Conservation (phyloP, 2,329 filamentous ascomycete species). For the Camillea tinctor region DNA sequence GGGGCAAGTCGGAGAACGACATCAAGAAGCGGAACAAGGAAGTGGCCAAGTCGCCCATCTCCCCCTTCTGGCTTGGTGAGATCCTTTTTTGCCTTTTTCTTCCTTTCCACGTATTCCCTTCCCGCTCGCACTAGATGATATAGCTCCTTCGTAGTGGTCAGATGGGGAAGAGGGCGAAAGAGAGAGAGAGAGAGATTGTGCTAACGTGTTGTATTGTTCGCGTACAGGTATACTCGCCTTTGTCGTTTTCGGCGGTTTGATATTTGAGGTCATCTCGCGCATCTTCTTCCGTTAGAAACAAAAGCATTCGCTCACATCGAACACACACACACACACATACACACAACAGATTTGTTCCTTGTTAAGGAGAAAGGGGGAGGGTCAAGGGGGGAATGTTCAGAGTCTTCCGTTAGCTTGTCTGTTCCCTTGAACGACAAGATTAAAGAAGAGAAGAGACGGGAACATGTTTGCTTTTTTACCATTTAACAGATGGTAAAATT, state of each 20-base stretch:
- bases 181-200: background rate
- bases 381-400: too few relatives aligned
- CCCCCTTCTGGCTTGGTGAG: constrained; percentile 59
- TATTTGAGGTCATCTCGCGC: constrained; percentile 57
- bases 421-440: too few relatives aligned
- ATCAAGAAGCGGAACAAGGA: constrained; percentile 61
- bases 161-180: background rate
- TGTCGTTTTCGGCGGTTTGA: constrained; percentile 58
- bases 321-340: background rate
- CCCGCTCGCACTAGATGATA: background rate
- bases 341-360: too few relatives aligned
- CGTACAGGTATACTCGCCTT: constrained; percentile 54
- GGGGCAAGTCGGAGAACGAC: constrained; percentile 69
- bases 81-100: constrained; percentile 19
- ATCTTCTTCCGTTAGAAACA: constrained; percentile 42
- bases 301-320: background rate
- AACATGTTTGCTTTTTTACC: too few relatives aligned
- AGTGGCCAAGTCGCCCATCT: constrained; percentile 59
- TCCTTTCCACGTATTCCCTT: background rate
- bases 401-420: too few relatives aligned
- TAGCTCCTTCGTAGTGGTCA: too few relatives aligned
- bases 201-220: constrained; percentile 11
- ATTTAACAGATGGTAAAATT: too few relatives aligned
- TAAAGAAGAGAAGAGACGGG: too few relatives aligned
- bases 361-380: background rate